phyloP scores from a whole-genome alignment of 164 flowering plant genomes.

The Macadamia tetraphylla region DNA sequence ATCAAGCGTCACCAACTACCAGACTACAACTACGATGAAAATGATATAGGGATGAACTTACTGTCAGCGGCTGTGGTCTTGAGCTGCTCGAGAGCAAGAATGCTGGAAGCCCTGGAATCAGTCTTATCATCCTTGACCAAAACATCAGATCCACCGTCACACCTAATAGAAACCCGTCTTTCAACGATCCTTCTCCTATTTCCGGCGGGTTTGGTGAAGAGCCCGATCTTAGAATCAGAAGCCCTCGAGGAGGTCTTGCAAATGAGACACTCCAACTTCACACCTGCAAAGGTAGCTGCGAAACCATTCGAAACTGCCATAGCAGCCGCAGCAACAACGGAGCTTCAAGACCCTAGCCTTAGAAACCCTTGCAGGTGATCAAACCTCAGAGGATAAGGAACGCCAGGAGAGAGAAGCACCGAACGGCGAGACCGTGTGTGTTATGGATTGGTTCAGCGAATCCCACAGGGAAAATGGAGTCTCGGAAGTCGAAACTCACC shows the following conservation, averaged over 20 bases:
- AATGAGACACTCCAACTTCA: constrained; percentile 49
- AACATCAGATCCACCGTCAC: constrained; percentile 33
- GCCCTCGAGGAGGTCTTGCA: constrained; percentile 15
- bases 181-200: constrained; percentile 8
- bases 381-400: neutral
- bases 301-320: constrained; percentile 68
- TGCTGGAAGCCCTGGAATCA: constrained; percentile 38
- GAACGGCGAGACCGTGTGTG: no score
- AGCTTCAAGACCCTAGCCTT: constrained; percentile 12
- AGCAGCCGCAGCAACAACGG: constrained; percentile 3
- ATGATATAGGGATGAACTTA: constrained; percentile 18
- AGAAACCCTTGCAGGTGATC: neutral
- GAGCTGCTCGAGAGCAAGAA: constrained; percentile 82
- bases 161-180: constrained; percentile 30
- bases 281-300: constrained; percentile 34
- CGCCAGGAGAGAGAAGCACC: neutral
- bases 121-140: constrained; percentile 13
- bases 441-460: no score
- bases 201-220: constrained; percentile 16
- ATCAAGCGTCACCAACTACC: neutral
- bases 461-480: no score
- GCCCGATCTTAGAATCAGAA: constrained; percentile 17
- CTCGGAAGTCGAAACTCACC: neutral
- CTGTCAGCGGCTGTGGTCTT: constrained; percentile 75
- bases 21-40: neutral